These are phyloP conservation scores for Pythium apleroticum DNA, from an alignment of 352 stramenopile genomes.

Conservation along the genomic window DNA sequence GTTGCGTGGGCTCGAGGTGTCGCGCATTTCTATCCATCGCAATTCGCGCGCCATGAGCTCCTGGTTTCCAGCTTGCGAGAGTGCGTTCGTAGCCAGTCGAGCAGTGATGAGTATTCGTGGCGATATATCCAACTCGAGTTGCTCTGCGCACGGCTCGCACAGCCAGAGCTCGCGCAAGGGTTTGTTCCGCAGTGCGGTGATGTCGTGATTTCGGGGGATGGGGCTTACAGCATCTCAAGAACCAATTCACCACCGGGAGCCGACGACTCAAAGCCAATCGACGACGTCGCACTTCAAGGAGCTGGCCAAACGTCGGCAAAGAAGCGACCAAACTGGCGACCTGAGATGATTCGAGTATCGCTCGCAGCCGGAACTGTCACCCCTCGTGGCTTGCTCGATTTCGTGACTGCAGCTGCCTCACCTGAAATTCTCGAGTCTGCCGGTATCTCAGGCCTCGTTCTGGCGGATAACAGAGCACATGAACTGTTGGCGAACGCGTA, in stretches of 20 bases:
- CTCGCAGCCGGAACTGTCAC: slow-evolving; percentile 64
- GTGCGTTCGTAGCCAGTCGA: slow-evolving; percentile 42
- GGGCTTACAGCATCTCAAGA: background rate
- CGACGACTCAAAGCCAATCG: slow-evolving; percentile 41
- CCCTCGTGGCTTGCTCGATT: slow-evolving; percentile 67
- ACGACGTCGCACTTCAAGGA: slow-evolving; percentile 68
- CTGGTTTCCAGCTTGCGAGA: slow-evolving; percentile 52
- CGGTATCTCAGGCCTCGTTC: slow-evolving; percentile 30
- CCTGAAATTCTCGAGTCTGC: slow-evolving; percentile 55
- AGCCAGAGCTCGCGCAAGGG: slow-evolving; percentile 70
- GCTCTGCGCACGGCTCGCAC: slow-evolving; percentile 69
- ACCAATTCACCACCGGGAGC: background rate
- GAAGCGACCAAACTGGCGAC: slow-evolving; percentile 59
- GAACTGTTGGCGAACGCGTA: slow-evolving; percentile 65
- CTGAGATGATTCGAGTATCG: slow-evolving; percentile 63
- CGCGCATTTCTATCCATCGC: slow-evolving; percentile 70
- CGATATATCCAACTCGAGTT: slow-evolving; percentile 79
- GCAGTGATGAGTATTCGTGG: slow-evolving; percentile 37
- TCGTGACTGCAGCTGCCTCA: slow-evolving; percentile 56
- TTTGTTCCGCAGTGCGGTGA: slow-evolving; percentile 76
- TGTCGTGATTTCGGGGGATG: slow-evolving; percentile 39
- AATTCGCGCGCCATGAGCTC: slow-evolving; percentile 59
- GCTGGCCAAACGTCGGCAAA: slow-evolving; percentile 61
- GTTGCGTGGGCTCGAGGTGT: slow-evolving; percentile 70
- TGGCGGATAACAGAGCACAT: slow-evolving; percentile 42